Base-by-base conservation (phyloP, 176 grass and related monocot genomes). In the Ananas comosus region DNA sequence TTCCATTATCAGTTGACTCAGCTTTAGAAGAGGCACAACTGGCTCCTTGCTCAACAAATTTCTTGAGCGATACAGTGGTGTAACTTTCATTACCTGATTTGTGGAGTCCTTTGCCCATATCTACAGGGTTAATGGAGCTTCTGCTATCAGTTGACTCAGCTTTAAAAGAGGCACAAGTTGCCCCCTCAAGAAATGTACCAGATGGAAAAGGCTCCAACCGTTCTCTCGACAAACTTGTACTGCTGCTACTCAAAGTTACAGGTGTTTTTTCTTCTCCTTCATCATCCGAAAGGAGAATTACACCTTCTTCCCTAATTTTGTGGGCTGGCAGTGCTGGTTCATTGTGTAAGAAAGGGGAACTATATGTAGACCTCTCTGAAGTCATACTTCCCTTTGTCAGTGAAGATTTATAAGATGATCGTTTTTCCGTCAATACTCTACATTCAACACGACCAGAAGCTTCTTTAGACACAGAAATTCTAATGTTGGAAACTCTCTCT, bases 211-310 rank as follows among this genome's bases (percentile, higher is more conserved):
- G 51, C 50, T 59, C 61, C 21, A 72, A 23, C 47, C 72, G 63
- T 65, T 82, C 48, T 14, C 23, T 77, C 16, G 66, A 64, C 12
- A 63, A 64, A 70, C 64, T 47, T 57, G 72, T 77, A 64, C 57
- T 51, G 66, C 51, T 70, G 61, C 58, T 72, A 28, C 67, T 42
- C 27, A 91, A 68, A 76, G 79, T 80, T 72, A 48, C 21, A 64
- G 76, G 63, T 12, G 54, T 9, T 51, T 57, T 64, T 68, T 78
- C 22, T 72, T 83, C 83, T 50, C 72, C 78, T 82, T 95, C 86
- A 69, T 80, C 88, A 65, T 95, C 91, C 57, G 91, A 95, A 80
- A 95, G 81, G 12, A 92, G 42, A 69, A 96, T 88, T 79, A 85
- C 74, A 67, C 72, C 58, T 21, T 82, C 76, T 77, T 59, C 64